These are phyloP conservation scores for Yamadazyma diospyri DNA, from an alignment of 1,139 yeast species.

Conservation along the genomic window DNA sequence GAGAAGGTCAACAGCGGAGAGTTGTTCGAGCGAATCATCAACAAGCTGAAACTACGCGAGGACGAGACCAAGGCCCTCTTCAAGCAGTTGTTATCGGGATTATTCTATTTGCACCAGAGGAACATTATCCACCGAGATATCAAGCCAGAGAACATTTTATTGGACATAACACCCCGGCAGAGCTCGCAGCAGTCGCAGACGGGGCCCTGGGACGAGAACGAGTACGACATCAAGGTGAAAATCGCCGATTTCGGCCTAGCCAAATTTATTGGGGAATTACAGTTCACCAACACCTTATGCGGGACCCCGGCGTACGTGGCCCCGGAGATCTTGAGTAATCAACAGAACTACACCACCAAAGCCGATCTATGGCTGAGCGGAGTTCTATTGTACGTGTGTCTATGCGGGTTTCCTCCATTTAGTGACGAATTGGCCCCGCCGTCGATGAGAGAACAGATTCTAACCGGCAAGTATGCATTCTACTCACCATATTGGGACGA, in stretches of 20 bases:
- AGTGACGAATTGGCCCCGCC: conserved; percentile 82
- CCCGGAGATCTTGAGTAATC: conserved; percentile 59
- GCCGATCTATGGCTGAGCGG: conserved; percentile 84
- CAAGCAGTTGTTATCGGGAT: conserved; percentile 59
- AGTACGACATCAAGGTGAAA: conserved; percentile 61
- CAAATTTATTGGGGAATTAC: conserved; percentile 72
- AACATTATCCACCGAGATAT: conserved; percentile 88
- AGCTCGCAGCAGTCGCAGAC: conserved; percentile 49
- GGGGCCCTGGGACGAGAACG: conserved; percentile 69
- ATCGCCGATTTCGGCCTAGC: conserved; percentile 83
- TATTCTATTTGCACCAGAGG: conserved; percentile 59
- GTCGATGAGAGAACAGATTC: conserved; percentile 68
- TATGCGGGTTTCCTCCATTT: conserved; percentile 84
- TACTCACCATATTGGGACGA: conserved; percentile 81
- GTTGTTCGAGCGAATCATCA: conserved; percentile 64
- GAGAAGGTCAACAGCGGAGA: conserved; percentile 78
- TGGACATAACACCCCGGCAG: conserved; percentile 57
- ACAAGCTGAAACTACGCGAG: conserved; percentile 57
- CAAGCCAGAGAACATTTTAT: conserved; percentile 82
- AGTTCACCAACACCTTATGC: conserved; percentile 72
- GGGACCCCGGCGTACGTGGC: conserved; percentile 87
- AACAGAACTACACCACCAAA: conserved; percentile 62
- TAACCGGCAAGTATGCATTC: conserved; percentile 64
- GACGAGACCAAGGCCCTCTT: conserved; percentile 61
- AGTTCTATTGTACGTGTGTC: conserved; percentile 68